Percentiles rank a stretch among this genome's conserved stretches.
These are phyloP conservation scores for Licmophora abbreviata DNA, from an alignment of 108 stramenopile species.

Conservation along the genomic window DNA sequence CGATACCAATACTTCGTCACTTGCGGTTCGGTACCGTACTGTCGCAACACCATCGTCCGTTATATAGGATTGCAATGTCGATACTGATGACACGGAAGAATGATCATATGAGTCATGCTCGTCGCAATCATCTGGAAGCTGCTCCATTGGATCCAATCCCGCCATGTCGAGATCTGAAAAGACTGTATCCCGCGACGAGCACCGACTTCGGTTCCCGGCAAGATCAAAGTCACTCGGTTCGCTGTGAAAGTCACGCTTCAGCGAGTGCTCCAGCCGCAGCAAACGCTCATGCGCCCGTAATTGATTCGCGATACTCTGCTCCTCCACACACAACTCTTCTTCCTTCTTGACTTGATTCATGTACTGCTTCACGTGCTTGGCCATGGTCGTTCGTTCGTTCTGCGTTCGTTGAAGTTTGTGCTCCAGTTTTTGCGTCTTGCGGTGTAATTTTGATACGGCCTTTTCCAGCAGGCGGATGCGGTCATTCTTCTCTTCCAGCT, in stretches of 20 bases:
- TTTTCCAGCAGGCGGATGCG: conserved; percentile 15
- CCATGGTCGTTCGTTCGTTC: conserved; percentile 1
- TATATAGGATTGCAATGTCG: not conserved
- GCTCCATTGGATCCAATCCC: not conserved
- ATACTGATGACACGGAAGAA: no score
- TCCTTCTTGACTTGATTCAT: conserved; percentile 5
- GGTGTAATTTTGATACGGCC: conserved; percentile 19
- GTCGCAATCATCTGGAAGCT: not conserved
- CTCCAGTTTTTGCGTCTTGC: conserved; percentile 22
- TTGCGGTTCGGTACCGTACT: not conserved
- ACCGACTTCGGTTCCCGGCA: not conserved
- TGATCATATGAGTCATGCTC: no score
- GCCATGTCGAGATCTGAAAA: not conserved
- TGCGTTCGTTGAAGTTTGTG: conserved; percentile 11
- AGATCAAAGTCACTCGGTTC: not conserved
- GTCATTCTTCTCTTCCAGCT: not conserved
- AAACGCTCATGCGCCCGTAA: conserved; percentile 7
- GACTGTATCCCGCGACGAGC: not conserved
- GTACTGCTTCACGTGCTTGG: conserved; percentile 4
- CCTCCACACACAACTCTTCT: conserved; percentile 1
- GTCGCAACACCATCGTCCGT: conserved; percentile 1
- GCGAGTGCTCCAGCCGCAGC: conserved; percentile 2
- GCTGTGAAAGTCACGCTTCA: not conserved
- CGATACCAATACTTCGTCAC: not conserved
- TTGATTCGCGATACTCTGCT: conserved; percentile 4